A percentile compares a stretch with the other conserved stretches of the same genome.
These are phyloP conservation scores for Pseudogymnoascus sp. DNA, from an alignment of 2,329 filamentous ascomycete genomes.

Conservation along the genomic window DNA sequence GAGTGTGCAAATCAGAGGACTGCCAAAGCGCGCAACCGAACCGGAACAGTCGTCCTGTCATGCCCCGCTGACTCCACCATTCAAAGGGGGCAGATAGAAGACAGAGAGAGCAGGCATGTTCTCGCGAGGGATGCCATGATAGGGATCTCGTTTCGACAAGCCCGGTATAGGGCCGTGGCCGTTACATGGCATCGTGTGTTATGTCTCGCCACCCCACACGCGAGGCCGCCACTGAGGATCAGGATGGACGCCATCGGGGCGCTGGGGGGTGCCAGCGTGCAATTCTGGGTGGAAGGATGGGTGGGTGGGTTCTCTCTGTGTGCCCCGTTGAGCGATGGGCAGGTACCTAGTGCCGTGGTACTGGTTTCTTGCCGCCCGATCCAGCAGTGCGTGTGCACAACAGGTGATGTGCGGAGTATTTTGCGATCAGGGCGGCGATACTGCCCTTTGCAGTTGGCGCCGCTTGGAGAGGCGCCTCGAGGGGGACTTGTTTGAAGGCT, in stretches of 20 bases:
- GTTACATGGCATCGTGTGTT: neutral
- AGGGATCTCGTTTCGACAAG: neutral
- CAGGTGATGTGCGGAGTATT: neutral
- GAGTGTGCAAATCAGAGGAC: neutral
- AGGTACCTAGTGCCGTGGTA: neutral
- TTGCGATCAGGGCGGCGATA: neutral
- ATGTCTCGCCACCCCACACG: neutral
- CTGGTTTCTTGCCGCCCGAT: neutral
- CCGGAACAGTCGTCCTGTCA: neutral
- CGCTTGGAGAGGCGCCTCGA: neutral
- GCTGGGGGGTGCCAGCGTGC: neutral
- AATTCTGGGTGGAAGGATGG: neutral
- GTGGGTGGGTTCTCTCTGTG: neutral
- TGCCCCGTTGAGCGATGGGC: neutral
- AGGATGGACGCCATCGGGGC: neutral
- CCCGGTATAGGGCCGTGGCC: neutral
- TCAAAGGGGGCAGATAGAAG: neutral
- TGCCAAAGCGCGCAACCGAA: neutral
- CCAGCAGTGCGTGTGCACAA: neutral
- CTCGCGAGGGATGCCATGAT: neutral
- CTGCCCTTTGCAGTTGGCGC: neutral
- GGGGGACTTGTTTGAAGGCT: neutral
- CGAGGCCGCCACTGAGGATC: neutral
- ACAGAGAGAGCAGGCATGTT: neutral
- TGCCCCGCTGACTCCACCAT: neutral